Conservation (phyloP, 176 grass and related monocot genomes). For the Guadua angustifolia region DNA sequence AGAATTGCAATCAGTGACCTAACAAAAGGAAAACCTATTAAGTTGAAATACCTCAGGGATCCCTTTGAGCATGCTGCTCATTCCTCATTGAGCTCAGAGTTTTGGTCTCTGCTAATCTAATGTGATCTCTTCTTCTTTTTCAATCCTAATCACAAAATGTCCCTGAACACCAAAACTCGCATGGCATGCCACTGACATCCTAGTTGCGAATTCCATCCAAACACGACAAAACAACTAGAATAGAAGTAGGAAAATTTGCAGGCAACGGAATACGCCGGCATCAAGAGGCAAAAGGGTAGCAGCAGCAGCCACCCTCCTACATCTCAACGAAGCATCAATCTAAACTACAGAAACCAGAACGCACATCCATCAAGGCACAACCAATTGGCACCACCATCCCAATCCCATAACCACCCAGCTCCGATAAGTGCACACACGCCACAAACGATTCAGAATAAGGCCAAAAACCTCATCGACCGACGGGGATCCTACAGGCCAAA, state of each 20-base stretch:
- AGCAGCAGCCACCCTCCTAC: neutral
- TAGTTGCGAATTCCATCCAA: neutral
- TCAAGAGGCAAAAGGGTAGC: neutral
- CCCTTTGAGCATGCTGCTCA: neutral
- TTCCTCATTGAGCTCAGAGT: neutral
- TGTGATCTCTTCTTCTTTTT: neutral
- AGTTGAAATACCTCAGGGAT: neutral
- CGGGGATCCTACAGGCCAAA: neutral
- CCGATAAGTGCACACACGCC: neutral
- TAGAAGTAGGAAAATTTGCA: neutral
- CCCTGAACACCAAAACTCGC: neutral
- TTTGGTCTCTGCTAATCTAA: neutral
- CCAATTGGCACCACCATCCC: neutral
- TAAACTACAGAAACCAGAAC: neutral
- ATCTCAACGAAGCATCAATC: neutral
- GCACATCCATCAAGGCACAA: neutral
- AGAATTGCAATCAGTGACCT: neutral
- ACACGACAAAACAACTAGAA: neutral
- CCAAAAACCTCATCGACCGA: neutral
- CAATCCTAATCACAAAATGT: neutral
- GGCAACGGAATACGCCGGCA: conserved; percentile 2
- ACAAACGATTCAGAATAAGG: neutral
- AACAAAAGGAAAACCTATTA: neutral
- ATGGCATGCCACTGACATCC: neutral
- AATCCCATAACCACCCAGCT: neutral